Evolutionary conservation across 202 grass and related monocot genomes (phyloP).

Genomic region (Elaeis oleifera): DNA sequence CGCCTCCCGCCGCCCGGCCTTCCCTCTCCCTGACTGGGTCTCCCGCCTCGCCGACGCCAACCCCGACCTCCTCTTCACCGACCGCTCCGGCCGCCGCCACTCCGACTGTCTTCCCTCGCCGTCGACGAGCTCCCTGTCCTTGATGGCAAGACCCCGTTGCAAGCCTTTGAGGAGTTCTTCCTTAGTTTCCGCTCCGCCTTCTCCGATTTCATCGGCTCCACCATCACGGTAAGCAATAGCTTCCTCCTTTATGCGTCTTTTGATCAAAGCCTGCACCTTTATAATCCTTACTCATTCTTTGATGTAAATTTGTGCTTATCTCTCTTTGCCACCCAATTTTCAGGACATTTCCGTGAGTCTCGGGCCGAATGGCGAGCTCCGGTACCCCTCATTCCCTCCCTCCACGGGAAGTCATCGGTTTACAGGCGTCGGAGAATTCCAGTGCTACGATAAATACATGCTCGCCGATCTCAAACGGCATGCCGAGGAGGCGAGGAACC

Average conservation of each 20-base stretch:
- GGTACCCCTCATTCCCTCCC: slow-evolving; percentile 72
- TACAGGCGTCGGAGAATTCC: slow-evolving; percentile 72
- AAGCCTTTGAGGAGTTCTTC: slow-evolving; percentile 62
- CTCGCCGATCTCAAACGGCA: slow-evolving; percentile 28
- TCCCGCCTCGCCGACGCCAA: slow-evolving; percentile 26
- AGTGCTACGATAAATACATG: slow-evolving; percentile 90
- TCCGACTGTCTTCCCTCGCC: slow-evolving; percentile 68
- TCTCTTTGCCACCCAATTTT: too few species aligned
- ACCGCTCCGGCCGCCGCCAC: slow-evolving; percentile 24
- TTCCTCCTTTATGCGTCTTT: background rate
- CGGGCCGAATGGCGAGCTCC: slow-evolving; percentile 66
- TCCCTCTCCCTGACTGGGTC: slow-evolving; percentile 42
- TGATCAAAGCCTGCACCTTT: too few species aligned
- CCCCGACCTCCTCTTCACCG: slow-evolving; percentile 69
- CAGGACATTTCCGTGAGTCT: slow-evolving; percentile 70
- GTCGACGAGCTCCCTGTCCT: slow-evolving; percentile 64
- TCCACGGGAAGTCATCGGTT: slow-evolving; percentile 17
- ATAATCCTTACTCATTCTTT: too few species aligned
- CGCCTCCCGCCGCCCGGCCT: slow-evolving; percentile 22
- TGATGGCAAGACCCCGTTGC: slow-evolving; percentile 43
- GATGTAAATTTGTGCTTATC: too few species aligned
- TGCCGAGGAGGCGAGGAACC: slow-evolving; percentile 26
- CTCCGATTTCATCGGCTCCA: slow-evolving; percentile 51
- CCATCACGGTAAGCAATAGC: slow-evolving; percentile 46
- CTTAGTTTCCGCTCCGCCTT: slow-evolving; percentile 47